These are phyloP conservation scores for Lanmaoa rubissima DNA, from an alignment of 768 basidiomycete species.

Conservation along the genomic window DNA sequence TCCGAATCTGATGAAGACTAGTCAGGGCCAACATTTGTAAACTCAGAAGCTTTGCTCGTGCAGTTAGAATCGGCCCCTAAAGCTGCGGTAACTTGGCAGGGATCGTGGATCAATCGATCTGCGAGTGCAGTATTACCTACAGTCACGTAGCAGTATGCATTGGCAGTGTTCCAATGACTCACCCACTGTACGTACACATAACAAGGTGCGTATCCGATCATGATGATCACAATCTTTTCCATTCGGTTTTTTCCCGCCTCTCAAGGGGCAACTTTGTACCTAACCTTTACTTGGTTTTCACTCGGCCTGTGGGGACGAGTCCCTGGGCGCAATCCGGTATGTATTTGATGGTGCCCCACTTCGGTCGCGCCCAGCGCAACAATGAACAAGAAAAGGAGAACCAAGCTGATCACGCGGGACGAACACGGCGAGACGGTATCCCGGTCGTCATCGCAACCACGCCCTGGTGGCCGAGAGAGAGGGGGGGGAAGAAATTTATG, in stretches of 20 bases:
- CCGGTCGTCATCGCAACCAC: slow-evolving; percentile 32
- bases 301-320: neutral
- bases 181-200: slow-evolving; percentile 8
- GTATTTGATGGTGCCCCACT: slow-evolving; percentile 1
- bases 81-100: neutral
- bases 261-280: slow-evolving; percentile 21
- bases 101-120: slow-evolving; percentile 21
- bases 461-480: slow-evolving; percentile 9
- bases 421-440: slow-evolving; percentile 27
- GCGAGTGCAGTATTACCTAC: neutral
- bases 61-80: slow-evolving; percentile 8
- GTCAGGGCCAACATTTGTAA: neutral
- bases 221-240: slow-evolving; percentile 10
- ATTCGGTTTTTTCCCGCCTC: neutral
- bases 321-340: slow-evolving; percentile 1
- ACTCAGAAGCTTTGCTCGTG: neutral
- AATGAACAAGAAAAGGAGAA: slow-evolving; percentile 6
- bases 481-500: neutral
- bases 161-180: slow-evolving; percentile 2
- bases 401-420: slow-evolving; percentile 33
- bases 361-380: neutral
- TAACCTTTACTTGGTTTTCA: slow-evolving; percentile 8
- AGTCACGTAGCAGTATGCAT: neutral
- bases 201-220: slow-evolving; percentile 3
- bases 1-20: neutral